Base-by-base conservation (phyloP, 2,329 filamentous ascomycete genomes). In the Penicillium brevicompactum region DNA sequence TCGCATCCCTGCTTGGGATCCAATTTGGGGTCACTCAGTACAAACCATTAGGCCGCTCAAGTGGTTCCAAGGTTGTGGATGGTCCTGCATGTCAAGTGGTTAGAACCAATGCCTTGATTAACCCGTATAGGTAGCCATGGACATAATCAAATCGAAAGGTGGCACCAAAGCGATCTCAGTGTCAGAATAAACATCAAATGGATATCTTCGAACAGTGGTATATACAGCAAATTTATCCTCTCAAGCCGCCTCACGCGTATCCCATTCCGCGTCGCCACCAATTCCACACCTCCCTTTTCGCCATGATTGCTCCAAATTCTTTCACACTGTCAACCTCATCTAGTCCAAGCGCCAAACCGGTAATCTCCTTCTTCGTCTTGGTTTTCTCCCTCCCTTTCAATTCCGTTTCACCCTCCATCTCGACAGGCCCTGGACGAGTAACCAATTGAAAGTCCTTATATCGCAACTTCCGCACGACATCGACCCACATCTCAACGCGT, bases 241-340 rank as follows among this genome's bases (percentile, higher is more conserved):
- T 14, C 6, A 37, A 10, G 27, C 9, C 40, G 11, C 34, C 34
- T 57, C 46, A 62, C 51, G 59, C 60, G 69, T 75, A 75, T 21
- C 86, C 85, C 88, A 90, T 90, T 0, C 80, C 86, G 46, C 76
- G 80, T 64, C 82, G 82, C 87, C 87, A 91, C 88, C 88, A 91
- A 0, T 65, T 69, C 60, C 78, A 77, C 5, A 90, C 69, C 0
- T 86, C 85, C 46, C 81, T 77, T 34, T 76, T 67, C 51, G 86
- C 78, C 87, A 91, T 89, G 16, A 77, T 72, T 27, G 71, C 72
- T 1, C 82, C 85, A 70, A 90, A 90, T 11, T 85, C 84, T 59
- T 84, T 84, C 5, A 90, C 84, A 1, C 84, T 83, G 3, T 81
- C 80, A 1, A 85, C 81, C 70, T 91, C 87, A 47, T 81, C 75